Conservation (phyloP, 2,329 filamentous ascomycete genomes). For the Cercospora berteroae region DNA sequence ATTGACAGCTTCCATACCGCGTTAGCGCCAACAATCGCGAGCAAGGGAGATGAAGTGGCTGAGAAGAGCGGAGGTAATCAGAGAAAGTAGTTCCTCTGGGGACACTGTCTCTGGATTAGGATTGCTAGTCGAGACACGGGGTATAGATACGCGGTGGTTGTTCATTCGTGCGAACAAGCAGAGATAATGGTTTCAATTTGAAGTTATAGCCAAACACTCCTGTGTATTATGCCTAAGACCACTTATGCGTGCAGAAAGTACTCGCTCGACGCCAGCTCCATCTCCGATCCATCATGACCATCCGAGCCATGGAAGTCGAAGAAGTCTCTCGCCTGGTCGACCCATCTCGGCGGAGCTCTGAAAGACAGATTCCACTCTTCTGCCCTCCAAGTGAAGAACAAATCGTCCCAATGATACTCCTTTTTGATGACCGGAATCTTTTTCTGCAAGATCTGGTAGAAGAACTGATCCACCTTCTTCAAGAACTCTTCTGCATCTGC, state of each 20-base stretch:
- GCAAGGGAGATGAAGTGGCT: neutral
- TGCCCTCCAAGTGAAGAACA: conserved; percentile 41
- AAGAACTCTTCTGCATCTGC: conserved; percentile 42
- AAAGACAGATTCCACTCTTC: conserved; percentile 39
- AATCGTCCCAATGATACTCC: conserved; percentile 34
- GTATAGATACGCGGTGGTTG: neutral
- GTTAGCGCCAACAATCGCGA: neutral
- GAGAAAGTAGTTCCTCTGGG: neutral
- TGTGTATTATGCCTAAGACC: neutral
- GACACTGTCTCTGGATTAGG: neutral
- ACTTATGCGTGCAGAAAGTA: neutral
- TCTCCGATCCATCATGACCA: neutral
- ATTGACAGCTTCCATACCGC: neutral
- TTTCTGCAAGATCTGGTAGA: conserved; percentile 36
- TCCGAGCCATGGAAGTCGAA: conserved; percentile 20
- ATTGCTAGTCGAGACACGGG: neutral
- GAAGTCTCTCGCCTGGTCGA: conserved; percentile 34
- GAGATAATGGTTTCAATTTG: neutral
- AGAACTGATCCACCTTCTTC: conserved; percentile 37
- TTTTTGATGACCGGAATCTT: conserved; percentile 38
- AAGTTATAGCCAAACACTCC: neutral
- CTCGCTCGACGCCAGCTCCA: neutral
- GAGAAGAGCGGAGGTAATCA: neutral
- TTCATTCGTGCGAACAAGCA: neutral
- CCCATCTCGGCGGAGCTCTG: conserved; percentile 38